Evolutionary conservation across 495 filamentous ascomycete species (phyloP).

Genomic region (Aspergillus carlsbadensis): DNA sequence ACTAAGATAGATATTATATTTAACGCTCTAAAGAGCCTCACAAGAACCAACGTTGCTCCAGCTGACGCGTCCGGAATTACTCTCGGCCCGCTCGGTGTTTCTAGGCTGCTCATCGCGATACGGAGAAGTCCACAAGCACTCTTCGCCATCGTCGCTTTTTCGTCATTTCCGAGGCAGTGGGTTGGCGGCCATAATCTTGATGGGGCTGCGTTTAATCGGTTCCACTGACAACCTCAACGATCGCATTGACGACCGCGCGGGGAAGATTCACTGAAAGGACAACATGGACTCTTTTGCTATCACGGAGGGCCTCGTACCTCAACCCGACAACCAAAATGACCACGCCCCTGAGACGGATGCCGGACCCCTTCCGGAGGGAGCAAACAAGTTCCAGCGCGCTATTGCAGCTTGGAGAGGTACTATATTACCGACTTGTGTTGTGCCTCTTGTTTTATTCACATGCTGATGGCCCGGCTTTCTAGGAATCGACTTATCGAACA

Average conservation of each 20-base stretch:
- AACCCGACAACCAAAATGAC: conserved; percentile 30
- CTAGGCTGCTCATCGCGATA: conserved; percentile 22
- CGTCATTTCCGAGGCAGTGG: background rate
- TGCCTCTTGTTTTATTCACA: background rate
- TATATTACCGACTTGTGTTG: background rate
- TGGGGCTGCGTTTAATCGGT: conserved; percentile 20
- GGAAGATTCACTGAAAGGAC: background rate
- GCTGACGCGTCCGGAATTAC: conserved; percentile 28
- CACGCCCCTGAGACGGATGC: conserved; percentile 24
- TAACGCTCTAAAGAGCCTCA: background rate
- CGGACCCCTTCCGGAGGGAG: conserved; percentile 50
- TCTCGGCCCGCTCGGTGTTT: conserved; percentile 23
- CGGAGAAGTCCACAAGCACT: conserved; percentile 1
- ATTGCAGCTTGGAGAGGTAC: conserved; percentile 96
- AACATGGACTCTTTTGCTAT: conserved; percentile 48
- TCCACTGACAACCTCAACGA: background rate
- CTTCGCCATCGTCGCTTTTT: conserved; percentile 5
- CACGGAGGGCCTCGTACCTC: conserved; percentile 42
- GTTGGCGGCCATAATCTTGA: conserved; percentile 9
- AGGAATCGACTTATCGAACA: conserved; percentile 87
- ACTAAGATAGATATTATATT: no score
- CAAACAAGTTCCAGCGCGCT: conserved; percentile 92
- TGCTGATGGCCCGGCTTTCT: conserved; percentile 28
- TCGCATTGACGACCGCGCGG: background rate
- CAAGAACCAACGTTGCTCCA: background rate